Evolutionary conservation across 371 early-diverging fungal genomes (phyloP).

Genomic region (Mucor velutinosus): DNA sequence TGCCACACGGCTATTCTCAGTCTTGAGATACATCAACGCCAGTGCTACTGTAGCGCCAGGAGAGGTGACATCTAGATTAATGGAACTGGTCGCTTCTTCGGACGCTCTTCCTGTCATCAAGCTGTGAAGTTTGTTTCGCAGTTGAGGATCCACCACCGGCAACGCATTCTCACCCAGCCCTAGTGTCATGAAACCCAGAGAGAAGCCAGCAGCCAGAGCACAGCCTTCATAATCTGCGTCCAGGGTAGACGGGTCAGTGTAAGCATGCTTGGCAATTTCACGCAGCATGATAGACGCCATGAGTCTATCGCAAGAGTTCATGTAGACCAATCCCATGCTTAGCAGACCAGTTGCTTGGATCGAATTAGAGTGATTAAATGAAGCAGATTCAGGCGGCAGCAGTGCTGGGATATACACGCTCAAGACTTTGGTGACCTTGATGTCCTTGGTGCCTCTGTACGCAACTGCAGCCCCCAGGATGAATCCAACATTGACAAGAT

Average conservation of each 20-base stretch:
- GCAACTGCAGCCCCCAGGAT: slow-evolving; percentile 77
- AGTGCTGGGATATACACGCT: slow-evolving; percentile 75
- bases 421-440: slow-evolving; percentile 64
- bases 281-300: slow-evolving; percentile 72
- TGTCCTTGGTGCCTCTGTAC: slow-evolving; percentile 68
- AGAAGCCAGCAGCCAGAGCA: slow-evolving; percentile 78
- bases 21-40: slow-evolving; percentile 80
- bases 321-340: slow-evolving; percentile 77
- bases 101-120: slow-evolving; percentile 37
- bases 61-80: slow-evolving; percentile 58
- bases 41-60: slow-evolving; percentile 82
- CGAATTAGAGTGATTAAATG: slow-evolving; percentile 59
- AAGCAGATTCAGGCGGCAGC: slow-evolving; percentile 51
- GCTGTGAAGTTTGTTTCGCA: slow-evolving; percentile 60
- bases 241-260: slow-evolving; percentile 32
- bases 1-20: slow-evolving; percentile 69
- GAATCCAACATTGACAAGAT: slow-evolving; percentile 69
- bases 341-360: slow-evolving; percentile 69
- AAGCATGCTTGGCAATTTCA: slow-evolving; percentile 60
- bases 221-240: slow-evolving; percentile 54
- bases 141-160: slow-evolving; percentile 59
- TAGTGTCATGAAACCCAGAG: slow-evolving; percentile 79
- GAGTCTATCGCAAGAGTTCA: slow-evolving; percentile 65
- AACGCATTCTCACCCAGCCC: slow-evolving; percentile 63
- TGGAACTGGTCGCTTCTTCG: background rate